A percentile compares a stretch with the other conserved stretches of the same genome.
Evolutionary conservation across 2,329 filamentous ascomycete genomes (phyloP).

Genomic region (Lecanosticta acicola): DNA sequence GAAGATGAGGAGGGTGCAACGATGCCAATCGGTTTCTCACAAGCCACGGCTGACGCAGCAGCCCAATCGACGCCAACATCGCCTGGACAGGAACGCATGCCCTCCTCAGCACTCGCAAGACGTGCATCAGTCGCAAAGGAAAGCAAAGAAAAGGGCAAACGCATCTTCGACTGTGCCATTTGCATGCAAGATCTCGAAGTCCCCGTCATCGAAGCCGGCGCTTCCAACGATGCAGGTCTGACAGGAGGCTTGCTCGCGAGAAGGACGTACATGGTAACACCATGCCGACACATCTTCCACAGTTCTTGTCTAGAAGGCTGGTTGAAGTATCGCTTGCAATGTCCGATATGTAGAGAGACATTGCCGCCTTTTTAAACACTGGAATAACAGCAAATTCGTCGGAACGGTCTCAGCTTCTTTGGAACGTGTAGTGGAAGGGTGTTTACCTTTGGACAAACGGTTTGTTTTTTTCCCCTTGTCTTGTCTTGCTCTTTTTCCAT

Average conservation of each 20-base stretch:
- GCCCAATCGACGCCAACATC: constrained; percentile 21
- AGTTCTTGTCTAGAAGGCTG: constrained; percentile 86
- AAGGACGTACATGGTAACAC: constrained; percentile 92
- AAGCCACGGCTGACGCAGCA: constrained; percentile 22
- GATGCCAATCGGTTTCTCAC: constrained; percentile 65
- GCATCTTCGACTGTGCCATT: constrained; percentile 83
- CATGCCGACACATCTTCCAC: constrained; percentile 94
- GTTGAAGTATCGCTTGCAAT: constrained; percentile 90
- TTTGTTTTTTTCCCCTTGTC: neutral
- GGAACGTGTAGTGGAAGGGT: too few relatives aligned
- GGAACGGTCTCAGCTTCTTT: too few relatives aligned
- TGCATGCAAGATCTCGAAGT: constrained; percentile 90
- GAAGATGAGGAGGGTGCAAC: constrained; percentile 74
- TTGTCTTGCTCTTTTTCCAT: neutral
- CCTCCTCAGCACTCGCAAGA: constrained; percentile 21
- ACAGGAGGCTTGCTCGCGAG: constrained; percentile 64
- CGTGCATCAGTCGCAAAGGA: constrained; percentile 20
- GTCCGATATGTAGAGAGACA: constrained; percentile 88
- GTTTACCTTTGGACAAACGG: neutral
- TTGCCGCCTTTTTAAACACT: constrained; percentile 65
- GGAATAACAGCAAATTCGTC: neutral
- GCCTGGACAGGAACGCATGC: constrained; percentile 23
- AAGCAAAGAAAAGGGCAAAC: constrained; percentile 51
- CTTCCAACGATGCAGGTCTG: constrained; percentile 39
- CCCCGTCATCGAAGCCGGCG: constrained; percentile 60